phyloP scores from a whole-genome alignment of 208 protist genomes.

The Strigomonas culicis region DNA sequence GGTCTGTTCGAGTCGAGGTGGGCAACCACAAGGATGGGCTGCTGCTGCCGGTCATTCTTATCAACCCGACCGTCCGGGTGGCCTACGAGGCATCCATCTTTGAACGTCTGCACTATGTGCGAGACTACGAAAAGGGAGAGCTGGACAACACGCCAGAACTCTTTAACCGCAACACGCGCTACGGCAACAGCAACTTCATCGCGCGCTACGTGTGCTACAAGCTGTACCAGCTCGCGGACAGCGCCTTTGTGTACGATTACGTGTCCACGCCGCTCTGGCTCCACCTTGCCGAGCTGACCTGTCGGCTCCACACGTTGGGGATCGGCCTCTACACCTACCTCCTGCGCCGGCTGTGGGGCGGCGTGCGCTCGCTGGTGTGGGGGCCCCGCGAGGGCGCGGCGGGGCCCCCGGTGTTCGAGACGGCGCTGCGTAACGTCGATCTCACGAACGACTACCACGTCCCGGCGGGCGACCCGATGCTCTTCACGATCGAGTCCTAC shows the following conservation, averaged over 20 bases:
- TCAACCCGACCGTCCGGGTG: constrained; percentile 67
- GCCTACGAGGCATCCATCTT: constrained; percentile 57
- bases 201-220: no score
- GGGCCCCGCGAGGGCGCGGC: not conserved
- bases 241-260: no score
- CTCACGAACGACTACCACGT: not conserved
- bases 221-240: no score
- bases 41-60: constrained; percentile 50
- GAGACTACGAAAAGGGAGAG: no score
- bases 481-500: no score
- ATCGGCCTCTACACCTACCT: not conserved
- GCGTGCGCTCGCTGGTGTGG: not conserved
- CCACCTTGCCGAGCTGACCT: no score
- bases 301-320: no score
- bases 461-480: not conserved
- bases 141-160: not conserved
- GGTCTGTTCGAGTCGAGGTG: no score
- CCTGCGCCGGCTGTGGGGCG: not conserved
- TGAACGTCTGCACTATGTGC: constrained; percentile 11
- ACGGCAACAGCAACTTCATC: not conserved
- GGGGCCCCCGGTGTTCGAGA: not conserved
- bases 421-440: not conserved
- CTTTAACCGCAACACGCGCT: not conserved
- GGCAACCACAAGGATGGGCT: constrained; percentile 18
- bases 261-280: no score